Conservation (phyloP, 2,329 filamentous ascomycete genomes). For the Sporothrix humicola region DNA sequence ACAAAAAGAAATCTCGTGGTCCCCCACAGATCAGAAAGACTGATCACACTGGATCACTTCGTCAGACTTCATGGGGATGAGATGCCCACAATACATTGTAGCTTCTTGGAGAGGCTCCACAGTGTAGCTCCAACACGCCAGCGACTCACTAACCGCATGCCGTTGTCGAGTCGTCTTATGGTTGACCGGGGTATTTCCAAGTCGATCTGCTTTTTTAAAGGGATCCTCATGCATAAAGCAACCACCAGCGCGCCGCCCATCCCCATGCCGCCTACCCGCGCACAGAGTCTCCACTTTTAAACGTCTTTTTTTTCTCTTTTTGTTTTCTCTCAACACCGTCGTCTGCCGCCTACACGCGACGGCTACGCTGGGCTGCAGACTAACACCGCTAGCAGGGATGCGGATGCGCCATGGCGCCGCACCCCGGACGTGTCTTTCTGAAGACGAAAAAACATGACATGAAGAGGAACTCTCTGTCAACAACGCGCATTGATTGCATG, state of each 20-base stretch:
- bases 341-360: conserved; percentile 27
- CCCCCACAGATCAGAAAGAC: too few species aligned
- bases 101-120: too few species aligned
- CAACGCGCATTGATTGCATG: neutral
- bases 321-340: too few species aligned
- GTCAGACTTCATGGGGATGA: too few species aligned
- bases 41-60: too few species aligned
- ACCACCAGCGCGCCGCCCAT: conserved; percentile 14
- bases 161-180: conserved; percentile 1
- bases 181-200: neutral
- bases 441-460: neutral
- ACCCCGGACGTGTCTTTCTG: neutral
- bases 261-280: conserved; percentile 30
- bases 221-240: neutral
- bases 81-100: too few species aligned
- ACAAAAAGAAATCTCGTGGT: too few species aligned
- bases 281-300: too few species aligned
- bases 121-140: neutral
- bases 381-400: conserved; percentile 9
- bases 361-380: conserved; percentile 17
- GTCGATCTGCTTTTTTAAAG: neutral
- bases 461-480: too few species aligned
- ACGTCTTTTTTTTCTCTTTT: too few species aligned
- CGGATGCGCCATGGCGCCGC: neutral
- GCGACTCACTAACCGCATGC: conserved; percentile 2